Evolutionary conservation across 148 eudicot species (phyloP).

Genomic region (Cornus kousa): DNA sequence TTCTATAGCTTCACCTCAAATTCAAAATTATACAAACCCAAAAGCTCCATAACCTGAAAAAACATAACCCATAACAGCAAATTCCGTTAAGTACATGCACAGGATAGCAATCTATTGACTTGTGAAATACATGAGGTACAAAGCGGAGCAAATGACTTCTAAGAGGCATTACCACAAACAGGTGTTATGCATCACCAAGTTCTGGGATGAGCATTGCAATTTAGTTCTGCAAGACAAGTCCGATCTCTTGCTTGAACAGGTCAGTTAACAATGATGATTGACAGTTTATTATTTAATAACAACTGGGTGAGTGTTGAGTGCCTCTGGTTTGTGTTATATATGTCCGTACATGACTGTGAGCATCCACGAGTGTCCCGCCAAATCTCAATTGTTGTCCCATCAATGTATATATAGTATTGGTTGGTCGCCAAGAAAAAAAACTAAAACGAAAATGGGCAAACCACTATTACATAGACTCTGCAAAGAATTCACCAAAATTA

Average conservation of each 20-base stretch:
- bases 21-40: not conserved
- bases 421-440: no score
- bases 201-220: not conserved
- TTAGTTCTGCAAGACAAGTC: no score
- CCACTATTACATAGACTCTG: no score
- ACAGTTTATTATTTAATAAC: not conserved
- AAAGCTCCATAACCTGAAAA: not conserved
- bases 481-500: no score
- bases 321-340: not conserved
- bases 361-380: not conserved
- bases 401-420: no score
- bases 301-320: not conserved
- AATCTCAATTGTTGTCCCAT: no score
- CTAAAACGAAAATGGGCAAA: no score
- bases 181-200: not conserved
- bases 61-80: not conserved
- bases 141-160: not conserved
- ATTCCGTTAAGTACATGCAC: not conserved
- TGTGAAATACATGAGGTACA: not conserved
- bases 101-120: not conserved
- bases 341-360: not conserved
- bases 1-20: not conserved
- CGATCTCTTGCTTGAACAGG: no score
- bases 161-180: not conserved
- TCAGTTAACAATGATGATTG: not conserved